Base-by-base conservation (phyloP, 2,329 filamentous ascomycete species). In the Daldinia sp. region DNA sequence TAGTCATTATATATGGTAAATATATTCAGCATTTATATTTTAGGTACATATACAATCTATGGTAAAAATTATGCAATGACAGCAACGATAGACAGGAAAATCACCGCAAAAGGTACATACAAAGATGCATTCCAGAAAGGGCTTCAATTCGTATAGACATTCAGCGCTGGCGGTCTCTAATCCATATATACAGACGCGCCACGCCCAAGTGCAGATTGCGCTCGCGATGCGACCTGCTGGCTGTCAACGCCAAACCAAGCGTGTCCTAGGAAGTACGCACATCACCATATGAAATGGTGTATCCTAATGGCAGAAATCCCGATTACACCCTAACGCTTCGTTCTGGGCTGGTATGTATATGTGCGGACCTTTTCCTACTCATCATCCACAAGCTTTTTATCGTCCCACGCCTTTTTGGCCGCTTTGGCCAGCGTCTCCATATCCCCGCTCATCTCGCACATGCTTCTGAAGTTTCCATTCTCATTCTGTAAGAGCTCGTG, bases 401-500 rank as follows among this genome's bases (percentile, higher is more conserved):
- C 78, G 60, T 80, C 77, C 75, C 78, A 84, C 12, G 82, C 82
- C 81, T 86, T 87, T 81, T 87, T 88, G 12, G 87, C 87, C 60
- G 86, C 81, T 78, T 84, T 86, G 69, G 81, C 72, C 61, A 89
- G 74, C 28, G 77, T 75, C 0, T 86, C 85, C 63, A 85, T 78
- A 73, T 89, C 87, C 7, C 89, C 89, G 73, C 87, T 89, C 80
- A 83, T 88, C 73, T 90, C 88, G 74, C 89, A 91, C 89, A 91
- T 91, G 73, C 85, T 80, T 64, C 84, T 81, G 79, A 90, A 90
- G 41, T 81, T 81, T 26, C 93, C 91, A 2, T 87, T 88, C 64
- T 92, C 84, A 74, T 90, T 90, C 76, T 86, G 87, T 71, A 97
- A 86, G 58, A 99, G 83, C 73, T 93, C 90, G 83, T 91, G 94